Evolutionary conservation across 2,329 filamentous ascomycete species (phyloP).

Genomic region (Alternaria dauci): DNA sequence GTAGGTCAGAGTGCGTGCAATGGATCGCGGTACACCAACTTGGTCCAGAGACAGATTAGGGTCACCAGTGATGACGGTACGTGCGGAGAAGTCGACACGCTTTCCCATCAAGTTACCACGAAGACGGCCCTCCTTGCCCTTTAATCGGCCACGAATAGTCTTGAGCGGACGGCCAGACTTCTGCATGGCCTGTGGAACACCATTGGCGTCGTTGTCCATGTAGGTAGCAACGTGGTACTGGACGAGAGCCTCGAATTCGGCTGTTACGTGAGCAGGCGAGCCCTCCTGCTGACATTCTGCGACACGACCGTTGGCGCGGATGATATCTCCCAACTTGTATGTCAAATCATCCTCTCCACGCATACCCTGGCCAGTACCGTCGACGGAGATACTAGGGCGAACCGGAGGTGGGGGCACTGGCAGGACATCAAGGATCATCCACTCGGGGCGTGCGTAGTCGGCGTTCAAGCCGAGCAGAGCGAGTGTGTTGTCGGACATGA

Average conservation of each 20-base stretch:
- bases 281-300: slow-evolving; percentile 90
- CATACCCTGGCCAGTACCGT: slow-evolving; percentile 89
- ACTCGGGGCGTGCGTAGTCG: slow-evolving; percentile 95
- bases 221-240: slow-evolving; percentile 99
- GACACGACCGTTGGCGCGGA: slow-evolving; percentile 95
- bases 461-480: slow-evolving; percentile 89
- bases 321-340: slow-evolving; percentile 98
- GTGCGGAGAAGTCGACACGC: slow-evolving; percentile 92
- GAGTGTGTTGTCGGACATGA: slow-evolving; percentile 82
- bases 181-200: slow-evolving; percentile 90
- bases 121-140: slow-evolving; percentile 98
- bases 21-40: slow-evolving; percentile 94
- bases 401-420: slow-evolving; percentile 96
- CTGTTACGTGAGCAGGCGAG: slow-evolving; percentile 87
- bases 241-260: slow-evolving; percentile 88
- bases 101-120: slow-evolving; percentile 99
- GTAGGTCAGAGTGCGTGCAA: slow-evolving; percentile 91
- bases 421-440: slow-evolving; percentile 96
- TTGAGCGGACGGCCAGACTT: slow-evolving; percentile 98
- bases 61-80: slow-evolving; percentile 99
- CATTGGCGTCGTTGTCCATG: slow-evolving; percentile 99
- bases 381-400: slow-evolving; percentile 95
- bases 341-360: slow-evolving; percentile 99
- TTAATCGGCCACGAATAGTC: slow-evolving; percentile 93
- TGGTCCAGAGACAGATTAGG: slow-evolving; percentile 96